Evolutionary conservation across 1,139 yeast genomes (phyloP).

Genomic region (Yamadazyma mexicana): DNA sequence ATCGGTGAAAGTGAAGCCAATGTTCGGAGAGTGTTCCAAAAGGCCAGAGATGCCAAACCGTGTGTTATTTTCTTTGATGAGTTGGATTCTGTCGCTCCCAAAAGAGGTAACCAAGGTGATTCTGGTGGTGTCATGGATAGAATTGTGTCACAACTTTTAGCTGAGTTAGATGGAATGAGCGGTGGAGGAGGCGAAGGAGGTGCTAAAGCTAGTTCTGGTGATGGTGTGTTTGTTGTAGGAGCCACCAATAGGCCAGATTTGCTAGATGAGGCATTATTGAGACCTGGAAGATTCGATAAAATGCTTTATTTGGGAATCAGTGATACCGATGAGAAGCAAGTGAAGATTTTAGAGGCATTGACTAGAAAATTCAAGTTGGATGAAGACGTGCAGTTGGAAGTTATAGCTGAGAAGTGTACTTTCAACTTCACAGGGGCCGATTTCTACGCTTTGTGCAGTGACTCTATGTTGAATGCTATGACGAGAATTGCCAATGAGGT

Average conservation of each 20-base stretch:
- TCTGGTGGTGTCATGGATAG: constrained; percentile 99
- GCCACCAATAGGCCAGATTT: constrained; percentile 96
- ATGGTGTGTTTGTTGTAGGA: constrained; percentile 95
- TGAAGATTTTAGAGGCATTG: constrained; percentile 80
- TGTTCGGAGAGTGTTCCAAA: constrained; percentile 89
- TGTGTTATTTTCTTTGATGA: constrained; percentile 97
- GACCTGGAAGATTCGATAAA: constrained; percentile 97
- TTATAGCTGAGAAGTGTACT: constrained; percentile 73
- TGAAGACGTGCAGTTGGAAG: constrained; percentile 56
- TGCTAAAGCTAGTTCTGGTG: constrained; percentile 83
- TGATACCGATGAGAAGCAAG: constrained; percentile 87
- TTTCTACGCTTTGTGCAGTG: constrained; percentile 92
- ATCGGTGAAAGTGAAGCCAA: constrained; percentile 98
- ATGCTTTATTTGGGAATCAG: constrained; percentile 91
- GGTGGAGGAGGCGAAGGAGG: constrained; percentile 69
- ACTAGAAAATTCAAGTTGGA: constrained; percentile 78
- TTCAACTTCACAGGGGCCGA: constrained; percentile 96
- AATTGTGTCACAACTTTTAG: constrained; percentile 89
- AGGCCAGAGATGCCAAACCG: constrained; percentile 94
- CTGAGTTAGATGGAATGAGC: constrained; percentile 96
- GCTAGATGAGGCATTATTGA: constrained; percentile 84
- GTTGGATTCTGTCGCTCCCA: constrained; percentile 96
- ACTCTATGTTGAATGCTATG: constrained; percentile 95
- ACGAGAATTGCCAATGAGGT: constrained; percentile 78
- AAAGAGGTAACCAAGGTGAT: constrained; percentile 97